phyloP scores from a whole-genome alignment of 192 early-diverging fungal species.

The Coemansia sp. region DNA sequence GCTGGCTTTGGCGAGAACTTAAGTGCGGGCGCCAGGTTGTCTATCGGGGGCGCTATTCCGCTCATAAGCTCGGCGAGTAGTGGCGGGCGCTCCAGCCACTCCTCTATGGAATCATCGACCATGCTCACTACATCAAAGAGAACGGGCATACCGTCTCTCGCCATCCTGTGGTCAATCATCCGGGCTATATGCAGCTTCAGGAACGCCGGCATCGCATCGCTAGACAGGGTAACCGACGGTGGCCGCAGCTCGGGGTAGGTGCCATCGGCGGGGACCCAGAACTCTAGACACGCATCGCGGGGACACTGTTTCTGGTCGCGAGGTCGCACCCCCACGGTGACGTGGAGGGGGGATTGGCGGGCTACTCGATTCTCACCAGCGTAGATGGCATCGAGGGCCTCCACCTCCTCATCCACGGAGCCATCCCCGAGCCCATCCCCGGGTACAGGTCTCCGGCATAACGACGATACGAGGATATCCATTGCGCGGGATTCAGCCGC shows the following conservation, averaged over 20 bases:
- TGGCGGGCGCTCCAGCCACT: conserved; percentile 31
- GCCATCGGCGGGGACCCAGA: conserved; percentile 59
- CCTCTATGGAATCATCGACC: conserved; percentile 52
- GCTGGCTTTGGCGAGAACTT: no score
- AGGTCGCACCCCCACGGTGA: conserved; percentile 22
- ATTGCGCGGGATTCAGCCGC: conserved; percentile 18
- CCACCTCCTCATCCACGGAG: conserved; percentile 24
- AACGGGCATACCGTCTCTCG: conserved; percentile 41
- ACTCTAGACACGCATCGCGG: conserved; percentile 54
- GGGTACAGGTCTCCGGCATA: neutral
- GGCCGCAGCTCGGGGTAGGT: conserved; percentile 69
- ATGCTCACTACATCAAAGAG: conserved; percentile 61
- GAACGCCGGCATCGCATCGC: conserved; percentile 69
- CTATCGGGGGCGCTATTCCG: conserved; percentile 35
- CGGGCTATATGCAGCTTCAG: conserved; percentile 60
- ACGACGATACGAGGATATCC: neutral
- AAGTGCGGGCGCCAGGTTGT: no score
- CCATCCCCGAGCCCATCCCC: neutral
- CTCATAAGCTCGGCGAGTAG: conserved; percentile 30
- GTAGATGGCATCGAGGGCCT: conserved; percentile 31
- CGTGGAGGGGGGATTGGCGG: neutral
- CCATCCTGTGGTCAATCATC: conserved; percentile 32
- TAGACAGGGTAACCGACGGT: conserved; percentile 59
- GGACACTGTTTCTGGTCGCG: neutral
- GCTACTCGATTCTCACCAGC: conserved; percentile 16